A percentile compares a stretch with the other conserved stretches of the same genome.
phyloP scores from a whole-genome alignment of 2,329 filamentous ascomycete species.

The Macroventuria anomochaeta region DNA sequence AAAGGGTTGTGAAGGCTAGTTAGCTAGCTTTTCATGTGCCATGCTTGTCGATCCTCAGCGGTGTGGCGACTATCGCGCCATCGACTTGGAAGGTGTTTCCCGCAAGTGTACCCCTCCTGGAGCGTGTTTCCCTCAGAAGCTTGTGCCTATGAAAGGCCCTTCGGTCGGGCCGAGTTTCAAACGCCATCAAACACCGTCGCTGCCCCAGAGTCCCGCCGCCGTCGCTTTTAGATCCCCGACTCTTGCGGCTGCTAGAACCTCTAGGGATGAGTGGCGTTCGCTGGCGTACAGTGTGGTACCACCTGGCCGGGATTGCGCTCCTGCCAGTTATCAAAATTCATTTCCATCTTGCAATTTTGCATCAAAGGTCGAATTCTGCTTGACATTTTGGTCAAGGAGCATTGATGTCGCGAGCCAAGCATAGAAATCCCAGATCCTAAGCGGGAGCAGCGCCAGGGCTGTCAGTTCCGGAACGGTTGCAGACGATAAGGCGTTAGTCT shows the following conservation, averaged over 20 bases:
- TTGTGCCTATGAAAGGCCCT: conserved; percentile 1
- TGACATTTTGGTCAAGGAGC: conserved; percentile 1
- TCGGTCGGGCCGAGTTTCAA: conserved; percentile 3
- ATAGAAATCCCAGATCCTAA: neutral
- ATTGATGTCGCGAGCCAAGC: conserved; percentile 1
- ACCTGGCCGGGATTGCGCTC: conserved; percentile 4
- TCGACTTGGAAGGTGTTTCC: conserved; percentile 5
- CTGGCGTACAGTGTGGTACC: conserved; percentile 1
- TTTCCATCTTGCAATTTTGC: neutral
- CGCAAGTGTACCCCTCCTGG: conserved; percentile 10
- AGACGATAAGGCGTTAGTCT: conserved; percentile 2
- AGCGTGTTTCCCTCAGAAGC: conserved; percentile 8
- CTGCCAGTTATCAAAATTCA: neutral
- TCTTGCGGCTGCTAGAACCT: conserved; percentile 5
- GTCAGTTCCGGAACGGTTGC: neutral
- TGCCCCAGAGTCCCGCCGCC: conserved; percentile 10
- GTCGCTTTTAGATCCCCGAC: conserved; percentile 1
- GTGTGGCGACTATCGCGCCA: conserved; percentile 21
- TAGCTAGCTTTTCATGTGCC: conserved; percentile 10
- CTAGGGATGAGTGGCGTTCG: neutral
- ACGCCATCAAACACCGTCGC: conserved; percentile 7
- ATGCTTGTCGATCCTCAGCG: conserved; percentile 14
- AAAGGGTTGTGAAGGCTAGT: conserved; percentile 2
- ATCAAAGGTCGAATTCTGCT: neutral
- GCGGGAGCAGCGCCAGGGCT: conserved; percentile 13